Evolutionary conservation across 176 grass and related monocot species (phyloP).

Genomic region (Carex cristatella): DNA sequence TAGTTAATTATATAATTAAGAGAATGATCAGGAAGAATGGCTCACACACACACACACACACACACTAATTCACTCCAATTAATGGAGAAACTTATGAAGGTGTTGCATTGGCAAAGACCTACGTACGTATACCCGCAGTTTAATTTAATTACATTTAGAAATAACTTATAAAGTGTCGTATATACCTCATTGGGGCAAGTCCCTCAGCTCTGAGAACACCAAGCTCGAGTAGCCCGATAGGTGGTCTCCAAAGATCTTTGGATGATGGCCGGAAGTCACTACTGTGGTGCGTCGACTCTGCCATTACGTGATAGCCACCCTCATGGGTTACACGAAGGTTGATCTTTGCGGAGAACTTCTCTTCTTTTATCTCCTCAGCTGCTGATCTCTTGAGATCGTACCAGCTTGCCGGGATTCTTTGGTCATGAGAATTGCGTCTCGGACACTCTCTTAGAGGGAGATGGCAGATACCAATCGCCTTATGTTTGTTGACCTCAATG

Average conservation of each 20-base stretch:
- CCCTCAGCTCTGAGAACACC: slow-evolving; percentile 57
- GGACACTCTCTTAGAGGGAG: slow-evolving; percentile 5
- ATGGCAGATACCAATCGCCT: slow-evolving; percentile 16
- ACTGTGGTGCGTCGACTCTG: slow-evolving; percentile 71
- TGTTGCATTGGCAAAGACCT: not conserved
- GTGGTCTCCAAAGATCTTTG: slow-evolving; percentile 39
- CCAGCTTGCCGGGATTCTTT: slow-evolving; percentile 8
- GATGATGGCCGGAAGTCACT: slow-evolving; percentile 73
- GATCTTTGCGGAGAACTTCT: slow-evolving; percentile 20
- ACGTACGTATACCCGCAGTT: not conserved
- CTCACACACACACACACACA: not conserved
- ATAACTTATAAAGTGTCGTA: not conserved
- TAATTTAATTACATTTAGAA: not conserved
- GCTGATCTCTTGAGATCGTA: slow-evolving; percentile 12
- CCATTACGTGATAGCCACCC: slow-evolving; percentile 79
- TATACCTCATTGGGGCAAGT: slow-evolving; percentile 37
- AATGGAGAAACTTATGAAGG: not conserved
- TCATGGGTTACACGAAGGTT: slow-evolving; percentile 49
- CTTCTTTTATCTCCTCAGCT: slow-evolving; percentile 7
- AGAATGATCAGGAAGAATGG: no score
- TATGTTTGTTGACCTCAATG: slow-evolving; percentile 22
- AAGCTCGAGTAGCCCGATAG: slow-evolving; percentile 61
- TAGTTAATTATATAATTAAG: not conserved
- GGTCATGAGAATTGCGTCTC: not conserved
- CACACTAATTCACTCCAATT: not conserved